Conservation (phyloP, 805 yeast genomes). For the Priceomyces haplophilus region DNA sequence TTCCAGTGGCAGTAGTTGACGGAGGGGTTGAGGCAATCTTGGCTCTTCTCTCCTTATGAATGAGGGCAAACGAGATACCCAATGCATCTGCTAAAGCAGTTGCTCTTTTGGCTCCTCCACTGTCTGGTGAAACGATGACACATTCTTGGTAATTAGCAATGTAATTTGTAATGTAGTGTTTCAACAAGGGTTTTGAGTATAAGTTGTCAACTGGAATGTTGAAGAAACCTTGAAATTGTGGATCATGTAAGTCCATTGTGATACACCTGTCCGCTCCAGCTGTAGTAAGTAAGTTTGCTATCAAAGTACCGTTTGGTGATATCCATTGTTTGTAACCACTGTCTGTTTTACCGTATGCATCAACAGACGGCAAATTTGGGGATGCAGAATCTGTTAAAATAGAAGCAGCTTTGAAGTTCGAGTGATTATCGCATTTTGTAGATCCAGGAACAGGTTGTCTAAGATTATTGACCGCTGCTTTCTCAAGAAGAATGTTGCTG, state of each 20-base stretch:
- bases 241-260: constrained; percentile 97
- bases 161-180: constrained; percentile 73
- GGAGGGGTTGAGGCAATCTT: constrained; percentile 35
- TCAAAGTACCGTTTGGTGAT: constrained; percentile 89
- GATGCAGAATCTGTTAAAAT: constrained; percentile 33
- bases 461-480: constrained; percentile 10
- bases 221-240: constrained; percentile 97
- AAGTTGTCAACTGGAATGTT: constrained; percentile 94
- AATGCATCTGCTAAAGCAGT: constrained; percentile 89
- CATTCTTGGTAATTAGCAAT: constrained; percentile 81
- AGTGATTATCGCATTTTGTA: constrained; percentile 9
- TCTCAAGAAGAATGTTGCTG: constrained; percentile 7
- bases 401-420: constrained; percentile 19
- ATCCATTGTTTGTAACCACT: constrained; percentile 91
- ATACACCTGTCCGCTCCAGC: constrained; percentile 97
- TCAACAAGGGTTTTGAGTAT: constrained; percentile 82
- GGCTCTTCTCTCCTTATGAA: constrained; percentile 86
- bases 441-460: constrained; percentile 3
- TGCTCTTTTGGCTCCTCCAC: constrained; percentile 98
- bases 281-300: constrained; percentile 81
- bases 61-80: constrained; percentile 86
- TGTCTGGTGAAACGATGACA: constrained; percentile 95
- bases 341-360: constrained; percentile 41
- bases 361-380: constrained; percentile 30
- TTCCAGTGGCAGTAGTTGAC: constrained; percentile 17